A percentile compares a stretch with the other conserved stretches of the same genome.
Evolutionary conservation across 2,329 filamentous ascomycete genomes (phyloP).

Genomic region (Beauveria pseudobassiana): DNA sequence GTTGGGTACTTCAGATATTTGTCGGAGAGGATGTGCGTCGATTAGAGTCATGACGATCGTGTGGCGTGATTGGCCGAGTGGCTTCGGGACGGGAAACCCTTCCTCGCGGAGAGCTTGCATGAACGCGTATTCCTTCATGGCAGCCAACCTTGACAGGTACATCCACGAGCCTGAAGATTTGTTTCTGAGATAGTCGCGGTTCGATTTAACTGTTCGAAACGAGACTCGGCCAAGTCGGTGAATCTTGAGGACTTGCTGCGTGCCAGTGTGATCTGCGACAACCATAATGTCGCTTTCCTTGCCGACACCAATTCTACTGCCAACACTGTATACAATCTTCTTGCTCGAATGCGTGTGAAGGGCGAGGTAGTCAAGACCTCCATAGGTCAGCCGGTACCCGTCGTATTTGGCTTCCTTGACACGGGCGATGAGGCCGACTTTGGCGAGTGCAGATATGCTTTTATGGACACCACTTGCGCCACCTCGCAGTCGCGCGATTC

Average conservation of each 20-base stretch:
- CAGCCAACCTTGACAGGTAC: conserved; percentile 90
- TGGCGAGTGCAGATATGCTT: conserved; percentile 85
- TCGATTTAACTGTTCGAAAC: conserved; percentile 92
- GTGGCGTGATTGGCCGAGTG: conserved; percentile 82
- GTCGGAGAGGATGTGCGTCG: conserved; percentile 84
- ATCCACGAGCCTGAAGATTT: conserved; percentile 82
- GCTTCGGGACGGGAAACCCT: conserved; percentile 83
- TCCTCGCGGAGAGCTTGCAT: conserved; percentile 80
- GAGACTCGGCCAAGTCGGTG: conserved; percentile 92
- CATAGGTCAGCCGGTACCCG: conserved; percentile 93
- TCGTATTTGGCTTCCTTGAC: conserved; percentile 97
- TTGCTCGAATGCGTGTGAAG: conserved; percentile 80
- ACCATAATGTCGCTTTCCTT: conserved; percentile 98
- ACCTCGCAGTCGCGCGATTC: conserved; percentile 72
- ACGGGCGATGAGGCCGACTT: conserved; percentile 82
- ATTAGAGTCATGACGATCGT: conserved; percentile 94
- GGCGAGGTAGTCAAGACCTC: conserved; percentile 94
- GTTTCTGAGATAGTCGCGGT: conserved; percentile 89
- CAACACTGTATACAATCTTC: conserved; percentile 81
- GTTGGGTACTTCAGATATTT: conserved; percentile 76
- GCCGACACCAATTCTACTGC: conserved; percentile 88
- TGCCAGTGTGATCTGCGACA: conserved; percentile 71
- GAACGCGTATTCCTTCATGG: conserved; percentile 90
- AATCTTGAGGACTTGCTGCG: conserved; percentile 84
- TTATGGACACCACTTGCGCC: conserved; percentile 73